Evolutionary conservation across 2,329 filamentous ascomycete species (phyloP).

Genomic region (Calonectria ilicicola): DNA sequence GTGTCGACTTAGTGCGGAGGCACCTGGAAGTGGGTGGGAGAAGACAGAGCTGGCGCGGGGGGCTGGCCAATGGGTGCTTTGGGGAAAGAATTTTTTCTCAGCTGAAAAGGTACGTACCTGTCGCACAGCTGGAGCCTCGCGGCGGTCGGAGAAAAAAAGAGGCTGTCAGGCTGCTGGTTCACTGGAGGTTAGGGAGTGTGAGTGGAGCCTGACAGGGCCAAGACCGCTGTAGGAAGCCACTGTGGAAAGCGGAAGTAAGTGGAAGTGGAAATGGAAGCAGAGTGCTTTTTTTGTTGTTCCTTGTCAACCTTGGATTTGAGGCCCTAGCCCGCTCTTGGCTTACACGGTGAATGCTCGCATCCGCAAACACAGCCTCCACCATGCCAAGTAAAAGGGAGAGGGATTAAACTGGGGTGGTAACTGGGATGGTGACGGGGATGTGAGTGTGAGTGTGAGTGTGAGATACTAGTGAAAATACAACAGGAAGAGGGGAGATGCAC

Average conservation of each 20-base stretch:
- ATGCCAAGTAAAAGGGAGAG: neutral
- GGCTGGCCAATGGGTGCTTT: constrained; percentile 23
- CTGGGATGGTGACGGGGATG: too few relatives aligned
- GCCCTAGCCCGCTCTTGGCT: neutral
- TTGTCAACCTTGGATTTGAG: constrained; percentile 32
- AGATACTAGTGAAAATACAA: constrained; percentile 8
- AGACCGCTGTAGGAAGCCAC: constrained; percentile 13
- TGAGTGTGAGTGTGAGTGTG: too few relatives aligned
- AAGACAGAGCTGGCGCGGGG: neutral
- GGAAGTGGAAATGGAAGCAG: too few relatives aligned
- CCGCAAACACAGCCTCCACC: constrained; percentile 28
- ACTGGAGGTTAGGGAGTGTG: constrained; percentile 24
- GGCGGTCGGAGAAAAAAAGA: constrained; percentile 8
- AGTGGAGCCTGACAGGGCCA: constrained; percentile 25
- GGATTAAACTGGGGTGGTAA: too few relatives aligned
- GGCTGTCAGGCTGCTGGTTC: neutral
- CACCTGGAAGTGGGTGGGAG: too few relatives aligned
- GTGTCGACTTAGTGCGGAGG: neutral
- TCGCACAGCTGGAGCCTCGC: neutral
- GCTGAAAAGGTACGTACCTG: constrained; percentile 13
- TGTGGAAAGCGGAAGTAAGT: too few relatives aligned
- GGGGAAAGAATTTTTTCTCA: constrained; percentile 20
- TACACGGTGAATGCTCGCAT: constrained; percentile 1
- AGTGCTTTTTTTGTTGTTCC: constrained; percentile 26
- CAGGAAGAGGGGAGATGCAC: constrained; percentile 3